Evolutionary conservation across 1,139 yeast species (phyloP).

Genomic region (Lizanozyma gosingica): DNA sequence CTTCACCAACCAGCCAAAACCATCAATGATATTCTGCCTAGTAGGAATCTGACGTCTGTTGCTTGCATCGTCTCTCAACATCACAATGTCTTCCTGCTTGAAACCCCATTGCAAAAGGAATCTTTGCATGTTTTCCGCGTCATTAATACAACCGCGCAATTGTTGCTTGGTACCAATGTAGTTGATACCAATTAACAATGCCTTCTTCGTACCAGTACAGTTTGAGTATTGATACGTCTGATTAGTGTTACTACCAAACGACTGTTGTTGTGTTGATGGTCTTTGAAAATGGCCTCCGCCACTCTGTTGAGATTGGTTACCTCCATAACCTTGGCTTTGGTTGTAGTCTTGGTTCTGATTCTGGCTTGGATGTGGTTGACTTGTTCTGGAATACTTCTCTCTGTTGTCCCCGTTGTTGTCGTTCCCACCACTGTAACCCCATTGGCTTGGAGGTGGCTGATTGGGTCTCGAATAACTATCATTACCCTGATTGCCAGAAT

Average conservation of each 20-base stretch:
- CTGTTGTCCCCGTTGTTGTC: not conserved
- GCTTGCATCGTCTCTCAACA: constrained; percentile 65
- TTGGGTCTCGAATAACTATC: not conserved
- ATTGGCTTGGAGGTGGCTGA: not conserved
- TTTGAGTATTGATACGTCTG: constrained; percentile 59
- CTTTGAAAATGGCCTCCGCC: not conserved
- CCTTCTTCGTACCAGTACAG: constrained; percentile 72
- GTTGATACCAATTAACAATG: constrained; percentile 79
- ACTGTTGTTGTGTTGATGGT: constrained; percentile 25
- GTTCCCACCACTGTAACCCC: not conserved
- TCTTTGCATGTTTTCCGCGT: constrained; percentile 53
- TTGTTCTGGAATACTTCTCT: not conserved
- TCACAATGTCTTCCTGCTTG: constrained; percentile 68
- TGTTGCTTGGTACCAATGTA: constrained; percentile 67
- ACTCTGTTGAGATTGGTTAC: not conserved
- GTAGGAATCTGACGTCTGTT: constrained; percentile 66
- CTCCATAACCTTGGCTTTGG: not conserved
- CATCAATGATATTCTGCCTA: constrained; percentile 66
- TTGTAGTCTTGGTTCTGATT: not conserved
- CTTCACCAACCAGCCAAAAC: constrained; percentile 84
- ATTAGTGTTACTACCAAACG: constrained; percentile 15
- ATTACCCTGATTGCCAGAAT: too few species aligned
- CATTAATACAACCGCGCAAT: constrained; percentile 83
- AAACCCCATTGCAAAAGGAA: constrained; percentile 63
- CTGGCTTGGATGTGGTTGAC: not conserved